Evolutionary conservation across 306 rosid genomes (phyloP), one percentile per base, ranked within the genome.

Genomic region (Fragaria nilgerrensis): DNA sequence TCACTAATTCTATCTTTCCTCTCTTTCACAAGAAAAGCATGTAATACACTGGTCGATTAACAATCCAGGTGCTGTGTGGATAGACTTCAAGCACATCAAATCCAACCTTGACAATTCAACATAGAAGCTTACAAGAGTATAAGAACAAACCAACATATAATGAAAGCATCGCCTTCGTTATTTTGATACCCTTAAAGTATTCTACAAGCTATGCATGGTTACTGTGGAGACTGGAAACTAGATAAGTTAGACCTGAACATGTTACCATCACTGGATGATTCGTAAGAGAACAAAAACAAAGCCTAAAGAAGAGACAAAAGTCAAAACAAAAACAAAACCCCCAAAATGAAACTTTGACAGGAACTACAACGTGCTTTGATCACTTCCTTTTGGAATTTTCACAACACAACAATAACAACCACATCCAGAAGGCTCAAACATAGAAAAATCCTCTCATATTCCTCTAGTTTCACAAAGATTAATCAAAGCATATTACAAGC

Each of bases 231-330:
- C 74, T 25, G 43, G 22, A 11, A 19, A 64, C 69, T 64, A 50
- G 73, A 66, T 52, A 70, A 70, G 29, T 9, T 16, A 70, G 62
- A 41, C 41, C 34, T 22, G 22, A 75, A 47, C 61, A 37, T 23
- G 43, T 70, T 43, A n/a, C 12, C 49, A 44, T 64, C 73, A 43
- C 37, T 34, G 19, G 11, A 65, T 66, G 80, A 63, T 64, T 52
- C n/a, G 32, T 63, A 72, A 19, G 64, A 63, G 47, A 81, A 63
- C 53, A 44, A 67, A 55, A 56, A 22, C 37, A 76, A 71, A 80
- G 41, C 44, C 56, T 25, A 71, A 64, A 5, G 27, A 77, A 63
- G 66, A 20, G 63, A 49, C 71, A 77, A 47, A 14, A 37, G 2
- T 65, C 8, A 19, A 52, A 77, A 25, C 77, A 81, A 48, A 72